Evolutionary conservation across 192 early-diverging fungal species (phyloP), one percentile per base, ranked within the genome.

Genomic region (Spizellomyces sp.): DNA sequence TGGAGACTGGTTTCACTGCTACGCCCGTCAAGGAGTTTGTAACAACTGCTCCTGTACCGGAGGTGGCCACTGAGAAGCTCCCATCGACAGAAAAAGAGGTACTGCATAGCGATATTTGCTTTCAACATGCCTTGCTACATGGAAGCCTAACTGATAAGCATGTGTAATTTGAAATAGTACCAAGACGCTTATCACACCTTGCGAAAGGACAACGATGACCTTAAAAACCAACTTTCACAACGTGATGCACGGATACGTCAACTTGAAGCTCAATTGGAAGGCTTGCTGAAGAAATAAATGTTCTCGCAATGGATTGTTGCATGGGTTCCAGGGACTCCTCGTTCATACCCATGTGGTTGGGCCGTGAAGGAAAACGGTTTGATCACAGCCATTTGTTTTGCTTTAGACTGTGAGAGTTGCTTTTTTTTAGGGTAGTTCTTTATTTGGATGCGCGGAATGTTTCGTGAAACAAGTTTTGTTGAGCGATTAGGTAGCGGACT

Each of bases 191-290:
- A 93, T 68, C 83, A 91, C 70, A 67, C 85, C 45, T 62, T 94
- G 36, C 84, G 83, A 45, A 90, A 93, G 58, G 92, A 95, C 74
- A 95, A 93, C 70, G 91, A 92, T 36, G 90, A 95, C 63, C 79
- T 95, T 56, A 93, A 93, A 80, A 84, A 86, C 72, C 80, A 85
- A 62, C 60, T 95, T 17, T 80, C 87, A 17, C 83, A 88, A 64
- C 84, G 84, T 57, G 92, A 95, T 59, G 81, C 86, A 52, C 86
- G 91, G 67, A 94, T 96, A 69, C 84, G 91, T 47, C 84, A 92
- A 45, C 76, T 95, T 65, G 92, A 95, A 75, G 85, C 88, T 43
- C 91, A 95, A 70, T 41, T 95, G 54, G 92, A 79, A 64, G 50
- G 66, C 22, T 58, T 79, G 60, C n/a, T 14, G 14, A 75, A 62